Evolutionary conservation across 2,329 filamentous ascomycete genomes (phyloP).

Genomic region (Arthrobotrys sphaeroides): DNA sequence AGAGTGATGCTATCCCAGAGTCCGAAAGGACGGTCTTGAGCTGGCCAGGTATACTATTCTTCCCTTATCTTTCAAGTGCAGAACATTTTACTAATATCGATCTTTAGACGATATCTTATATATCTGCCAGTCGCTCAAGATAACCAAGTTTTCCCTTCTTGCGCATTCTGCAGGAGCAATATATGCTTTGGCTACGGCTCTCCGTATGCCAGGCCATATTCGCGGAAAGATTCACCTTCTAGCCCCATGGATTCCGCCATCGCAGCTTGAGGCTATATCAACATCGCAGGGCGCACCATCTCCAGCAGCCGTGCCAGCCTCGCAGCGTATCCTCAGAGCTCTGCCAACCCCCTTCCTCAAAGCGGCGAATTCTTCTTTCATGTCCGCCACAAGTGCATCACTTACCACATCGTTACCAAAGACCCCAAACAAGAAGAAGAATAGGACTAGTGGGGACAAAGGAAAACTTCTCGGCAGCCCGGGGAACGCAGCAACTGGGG

Average conservation of each 20-base stretch:
- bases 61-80: neutral
- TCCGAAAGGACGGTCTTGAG: slow-evolving; percentile 84
- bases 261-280: slow-evolving; percentile 82
- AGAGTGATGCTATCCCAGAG: slow-evolving; percentile 84
- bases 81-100: slow-evolving; percentile 47
- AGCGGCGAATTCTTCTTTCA: slow-evolving; percentile 93
- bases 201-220: slow-evolving; percentile 96
- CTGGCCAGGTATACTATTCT: slow-evolving; percentile 79
- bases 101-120: slow-evolving; percentile 80
- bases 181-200: slow-evolving; percentile 91
- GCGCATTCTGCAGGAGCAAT: slow-evolving; percentile 98
- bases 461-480: slow-evolving; percentile 66
- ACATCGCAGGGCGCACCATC: slow-evolving; percentile 67
- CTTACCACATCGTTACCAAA: slow-evolving; percentile 81
- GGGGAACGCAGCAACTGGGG: slow-evolving; percentile 59
- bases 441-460: slow-evolving; percentile 66
- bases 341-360: slow-evolving; percentile 90
- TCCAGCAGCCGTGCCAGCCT: slow-evolving; percentile 73
- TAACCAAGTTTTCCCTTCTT: slow-evolving; percentile 94
- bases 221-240: slow-evolving; percentile 92
- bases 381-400: slow-evolving; percentile 87
- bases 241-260: slow-evolving; percentile 96
- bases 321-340: slow-evolving; percentile 87
- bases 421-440: slow-evolving; percentile 61
- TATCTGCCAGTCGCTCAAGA: slow-evolving; percentile 89